phyloP scores from a whole-genome alignment of 2,329 filamentous ascomycete species.

The Hortaea sp. region DNA sequence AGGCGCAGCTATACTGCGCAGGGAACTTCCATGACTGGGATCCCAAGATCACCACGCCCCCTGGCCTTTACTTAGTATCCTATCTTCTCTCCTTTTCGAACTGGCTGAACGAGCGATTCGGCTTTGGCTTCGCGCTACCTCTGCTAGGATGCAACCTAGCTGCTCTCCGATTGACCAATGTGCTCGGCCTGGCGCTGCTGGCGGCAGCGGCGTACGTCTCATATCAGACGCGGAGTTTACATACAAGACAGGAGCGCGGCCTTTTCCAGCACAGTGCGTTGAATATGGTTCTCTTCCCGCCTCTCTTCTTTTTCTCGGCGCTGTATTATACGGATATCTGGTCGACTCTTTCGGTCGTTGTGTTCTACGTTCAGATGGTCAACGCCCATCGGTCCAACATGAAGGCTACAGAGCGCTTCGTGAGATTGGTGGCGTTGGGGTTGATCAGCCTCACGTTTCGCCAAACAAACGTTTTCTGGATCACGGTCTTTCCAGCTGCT shows the following conservation, averaged over 20 bases:
- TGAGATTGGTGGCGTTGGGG: slow-evolving; percentile 43
- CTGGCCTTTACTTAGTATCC: slow-evolving; percentile 52
- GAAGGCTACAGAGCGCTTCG: slow-evolving; percentile 8
- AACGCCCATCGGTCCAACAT: slow-evolving; percentile 21
- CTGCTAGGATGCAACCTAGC: slow-evolving; percentile 11
- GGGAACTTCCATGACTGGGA: slow-evolving; percentile 74
- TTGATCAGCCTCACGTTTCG: slow-evolving; percentile 63
- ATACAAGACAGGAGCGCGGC: slow-evolving; percentile 3
- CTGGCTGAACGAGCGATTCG: not conserved
- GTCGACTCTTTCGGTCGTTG: slow-evolving; percentile 65
- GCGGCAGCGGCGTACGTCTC: slow-evolving; percentile 17
- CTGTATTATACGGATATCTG: slow-evolving; percentile 92
- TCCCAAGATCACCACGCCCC: slow-evolving; percentile 93
- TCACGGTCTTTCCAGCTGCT: slow-evolving; percentile 63
- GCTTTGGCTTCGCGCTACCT: slow-evolving; percentile 17
- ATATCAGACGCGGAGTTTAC: slow-evolving; percentile 13
- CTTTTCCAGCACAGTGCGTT: slow-evolving; percentile 49
- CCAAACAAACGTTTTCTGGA: slow-evolving; percentile 97
- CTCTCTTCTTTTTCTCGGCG: slow-evolving; percentile 90
- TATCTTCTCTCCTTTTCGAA: slow-evolving; percentile 22
- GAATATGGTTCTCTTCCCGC: slow-evolving; percentile 77
- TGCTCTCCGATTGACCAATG: slow-evolving; percentile 30
- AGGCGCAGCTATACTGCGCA: slow-evolving; percentile 78
- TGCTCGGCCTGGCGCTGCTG: slow-evolving; percentile 27
- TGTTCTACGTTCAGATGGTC: slow-evolving; percentile 50